Conservation (phyloP, 805 yeast genomes). For the Ascoidea tarda region DNA sequence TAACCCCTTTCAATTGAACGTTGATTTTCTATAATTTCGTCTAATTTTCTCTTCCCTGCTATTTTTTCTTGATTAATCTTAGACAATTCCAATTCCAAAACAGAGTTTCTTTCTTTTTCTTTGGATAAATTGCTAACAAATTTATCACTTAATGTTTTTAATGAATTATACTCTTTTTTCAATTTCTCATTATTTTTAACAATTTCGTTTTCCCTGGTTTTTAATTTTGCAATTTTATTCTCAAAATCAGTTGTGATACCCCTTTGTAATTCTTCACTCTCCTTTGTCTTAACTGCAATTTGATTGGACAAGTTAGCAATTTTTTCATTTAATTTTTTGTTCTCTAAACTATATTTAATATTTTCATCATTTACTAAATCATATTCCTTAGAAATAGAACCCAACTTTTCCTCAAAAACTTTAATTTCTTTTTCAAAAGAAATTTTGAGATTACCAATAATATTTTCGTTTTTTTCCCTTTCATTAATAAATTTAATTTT, state of each 20-base stretch:
- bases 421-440: conserved; percentile 15
- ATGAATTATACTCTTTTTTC: not conserved
- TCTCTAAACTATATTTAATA: conserved; percentile 3
- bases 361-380: not conserved
- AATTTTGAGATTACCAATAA: not conserved
- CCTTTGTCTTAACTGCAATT: too few species aligned
- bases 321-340: conserved; percentile 11
- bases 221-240: conserved; percentile 10
- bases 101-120: too few species aligned
- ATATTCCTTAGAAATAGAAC: not conserved
- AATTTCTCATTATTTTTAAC: conserved; percentile 6
- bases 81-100: too few species aligned
- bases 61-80: too few species aligned
- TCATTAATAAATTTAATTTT: not conserved
- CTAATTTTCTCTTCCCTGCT: too few species aligned
- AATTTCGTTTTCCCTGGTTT: conserved; percentile 8
- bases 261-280: too few species aligned
- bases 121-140: too few species aligned
- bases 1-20: too few species aligned
- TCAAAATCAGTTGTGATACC: conserved; percentile 4
- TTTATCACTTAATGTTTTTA: not conserved
- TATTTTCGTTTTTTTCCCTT: not conserved
- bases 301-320: conserved; percentile 9
- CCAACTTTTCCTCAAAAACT: conserved; percentile 20
- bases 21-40: too few species aligned